Evolutionary conservation across 2,329 filamentous ascomycete genomes (phyloP).

Genomic region (Fusarium pseudocircinatum): DNA sequence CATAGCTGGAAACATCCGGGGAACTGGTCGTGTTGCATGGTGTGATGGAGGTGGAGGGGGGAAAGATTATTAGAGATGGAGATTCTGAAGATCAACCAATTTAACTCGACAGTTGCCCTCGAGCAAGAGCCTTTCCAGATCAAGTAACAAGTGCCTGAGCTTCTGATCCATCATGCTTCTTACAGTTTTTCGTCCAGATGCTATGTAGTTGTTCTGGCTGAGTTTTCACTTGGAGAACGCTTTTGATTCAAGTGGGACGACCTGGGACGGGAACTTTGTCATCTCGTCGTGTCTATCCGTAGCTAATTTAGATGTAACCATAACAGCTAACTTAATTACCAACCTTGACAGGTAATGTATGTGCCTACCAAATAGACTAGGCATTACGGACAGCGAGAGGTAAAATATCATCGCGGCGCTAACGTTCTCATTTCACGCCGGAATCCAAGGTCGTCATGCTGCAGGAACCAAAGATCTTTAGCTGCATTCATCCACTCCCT

Average conservation of each 20-base stretch:
- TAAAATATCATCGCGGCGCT: not conserved
- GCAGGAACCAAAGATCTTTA: constrained; percentile 14
- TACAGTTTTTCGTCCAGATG: not conserved
- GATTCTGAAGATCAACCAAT: constrained; percentile 11
- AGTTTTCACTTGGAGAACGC: too few relatives aligned
- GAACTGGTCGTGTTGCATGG: constrained; percentile 11
- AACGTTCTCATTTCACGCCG: not conserved
- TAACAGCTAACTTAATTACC: not conserved
- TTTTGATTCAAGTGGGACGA: not conserved
- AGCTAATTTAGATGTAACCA: not conserved
- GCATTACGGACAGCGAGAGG: not conserved
- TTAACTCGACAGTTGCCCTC: not conserved
- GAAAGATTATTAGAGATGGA: constrained; percentile 26
- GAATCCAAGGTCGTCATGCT: constrained; percentile 6
- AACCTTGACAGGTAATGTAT: not conserved
- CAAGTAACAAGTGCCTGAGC: not conserved
- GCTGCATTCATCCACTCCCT: not conserved
- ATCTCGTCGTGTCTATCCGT: not conserved
- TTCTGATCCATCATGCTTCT: not conserved
- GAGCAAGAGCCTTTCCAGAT: not conserved
- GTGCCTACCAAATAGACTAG: not conserved
- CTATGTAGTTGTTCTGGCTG: not conserved
- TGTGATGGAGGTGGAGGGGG: not conserved
- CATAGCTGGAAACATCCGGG: constrained; percentile 26
- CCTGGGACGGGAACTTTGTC: not conserved